These are phyloP conservation scores for Kentomonas sorsogonicus DNA, from an alignment of 208 protist species.

Conservation along the genomic window DNA sequence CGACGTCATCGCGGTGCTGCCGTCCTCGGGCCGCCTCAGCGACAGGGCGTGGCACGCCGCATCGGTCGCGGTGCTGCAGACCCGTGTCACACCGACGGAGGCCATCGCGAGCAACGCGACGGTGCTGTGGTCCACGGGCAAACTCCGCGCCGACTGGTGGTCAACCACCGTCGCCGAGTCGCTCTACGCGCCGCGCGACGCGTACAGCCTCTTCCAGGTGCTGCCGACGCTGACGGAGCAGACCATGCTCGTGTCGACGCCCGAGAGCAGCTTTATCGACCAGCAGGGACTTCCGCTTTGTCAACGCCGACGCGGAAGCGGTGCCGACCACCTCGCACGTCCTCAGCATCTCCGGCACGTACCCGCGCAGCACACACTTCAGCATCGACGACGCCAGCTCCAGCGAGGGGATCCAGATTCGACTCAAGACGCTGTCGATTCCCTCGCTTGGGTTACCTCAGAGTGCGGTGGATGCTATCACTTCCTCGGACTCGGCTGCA, in stretches of 20 bases:
- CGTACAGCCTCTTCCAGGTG: constrained; percentile 24
- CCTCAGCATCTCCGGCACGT: constrained; percentile 22
- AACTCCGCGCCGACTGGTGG: constrained; percentile 21
- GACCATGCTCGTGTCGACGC: constrained; percentile 19
- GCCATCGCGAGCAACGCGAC: constrained; percentile 19
- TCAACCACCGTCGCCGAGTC: constrained; percentile 22
- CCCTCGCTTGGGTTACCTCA: too few relatives aligned
- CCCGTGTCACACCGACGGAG: constrained; percentile 19
- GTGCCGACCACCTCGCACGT: constrained; percentile 12
- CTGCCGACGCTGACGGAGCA: constrained; percentile 20
- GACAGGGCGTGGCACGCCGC: too few relatives aligned
- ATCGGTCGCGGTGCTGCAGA: neutral
- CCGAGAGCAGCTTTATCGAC: constrained; percentile 13
- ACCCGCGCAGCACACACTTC: constrained; percentile 15
- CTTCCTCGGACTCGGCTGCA: too few relatives aligned
- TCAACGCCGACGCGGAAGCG: constrained; percentile 20
- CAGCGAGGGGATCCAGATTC: too few relatives aligned
- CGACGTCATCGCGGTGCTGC: too few relatives aligned
- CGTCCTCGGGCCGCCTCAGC: too few relatives aligned
- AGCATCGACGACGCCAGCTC: constrained; percentile 7
- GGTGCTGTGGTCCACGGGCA: constrained; percentile 25
- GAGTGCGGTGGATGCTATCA: too few relatives aligned
- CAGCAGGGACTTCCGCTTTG: constrained; percentile 21
- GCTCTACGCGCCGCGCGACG: constrained; percentile 13
- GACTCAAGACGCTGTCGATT: too few relatives aligned